Evolutionary conservation across 2,329 filamentous ascomycete genomes (phyloP).

Genomic region (Xylariaceae sp.): DNA sequence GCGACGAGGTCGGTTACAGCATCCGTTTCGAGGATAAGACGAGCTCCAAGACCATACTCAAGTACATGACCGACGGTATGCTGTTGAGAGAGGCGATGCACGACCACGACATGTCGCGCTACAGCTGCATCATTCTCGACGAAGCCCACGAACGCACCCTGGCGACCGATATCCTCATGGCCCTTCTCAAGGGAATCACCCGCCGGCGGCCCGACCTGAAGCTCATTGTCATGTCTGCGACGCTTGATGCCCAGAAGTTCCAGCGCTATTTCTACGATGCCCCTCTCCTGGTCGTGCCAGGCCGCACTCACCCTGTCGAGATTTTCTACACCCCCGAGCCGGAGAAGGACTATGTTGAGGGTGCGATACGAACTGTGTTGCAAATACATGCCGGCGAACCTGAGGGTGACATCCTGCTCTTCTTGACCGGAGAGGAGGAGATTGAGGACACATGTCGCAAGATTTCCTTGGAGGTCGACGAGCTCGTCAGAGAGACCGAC

Average conservation of each 20-base stretch:
- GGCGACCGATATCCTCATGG: constrained; percentile 96
- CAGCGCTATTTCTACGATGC: constrained; percentile 96
- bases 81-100: constrained; percentile 94
- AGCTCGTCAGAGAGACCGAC: constrained; percentile 85
- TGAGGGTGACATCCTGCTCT: constrained; percentile 89
- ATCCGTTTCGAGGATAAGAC: constrained; percentile 98
- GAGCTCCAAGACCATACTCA: constrained; percentile 79
- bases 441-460: constrained; percentile 96
- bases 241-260: constrained; percentile 95
- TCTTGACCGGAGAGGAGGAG: constrained; percentile 96
- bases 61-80: constrained; percentile 99
- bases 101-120: constrained; percentile 83
- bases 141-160: constrained; percentile 97
- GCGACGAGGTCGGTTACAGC: constrained; percentile 95
- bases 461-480: constrained; percentile 83
- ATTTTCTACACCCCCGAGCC: constrained; percentile 98
- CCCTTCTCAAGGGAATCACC: constrained; percentile 85
- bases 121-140: constrained; percentile 97
- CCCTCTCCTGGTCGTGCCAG: constrained; percentile 86
- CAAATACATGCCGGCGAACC: constrained; percentile 93
- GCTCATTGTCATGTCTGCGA: constrained; percentile 98
- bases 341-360: constrained; percentile 94
- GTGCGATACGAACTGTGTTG: constrained; percentile 85
- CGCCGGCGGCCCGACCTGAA: constrained; percentile 81
- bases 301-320: constrained; percentile 92